Evolutionary conservation across 2,329 filamentous ascomycete genomes (phyloP).

Genomic region (Macrophomina tecta): DNA sequence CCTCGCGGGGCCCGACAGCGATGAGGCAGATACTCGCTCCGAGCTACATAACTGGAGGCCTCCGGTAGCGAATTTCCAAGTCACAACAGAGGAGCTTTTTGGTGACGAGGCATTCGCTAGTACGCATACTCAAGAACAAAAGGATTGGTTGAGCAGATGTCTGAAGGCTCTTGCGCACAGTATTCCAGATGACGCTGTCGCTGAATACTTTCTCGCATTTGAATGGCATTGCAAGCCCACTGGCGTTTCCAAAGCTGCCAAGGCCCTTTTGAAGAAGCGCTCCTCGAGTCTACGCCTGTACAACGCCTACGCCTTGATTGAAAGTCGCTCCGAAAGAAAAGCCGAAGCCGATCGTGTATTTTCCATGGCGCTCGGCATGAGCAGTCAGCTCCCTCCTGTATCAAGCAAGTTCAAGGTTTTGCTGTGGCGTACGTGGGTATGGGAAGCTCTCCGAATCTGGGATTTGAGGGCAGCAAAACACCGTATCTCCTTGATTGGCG

Average conservation of each 20-base stretch:
- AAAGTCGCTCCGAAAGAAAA: constrained; percentile 63
- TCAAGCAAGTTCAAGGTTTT: constrained; percentile 48
- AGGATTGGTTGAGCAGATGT: constrained; percentile 57
- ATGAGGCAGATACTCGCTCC: background rate
- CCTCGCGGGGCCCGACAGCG: background rate
- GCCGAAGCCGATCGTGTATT: constrained; percentile 70
- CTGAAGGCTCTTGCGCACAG: constrained; percentile 64
- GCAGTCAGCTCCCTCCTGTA: constrained; percentile 45
- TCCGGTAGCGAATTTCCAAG: background rate
- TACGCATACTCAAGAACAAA: constrained; percentile 38
- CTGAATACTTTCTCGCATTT: constrained; percentile 74
- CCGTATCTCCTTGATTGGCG: constrained; percentile 41
- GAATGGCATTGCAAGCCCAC: constrained; percentile 63
- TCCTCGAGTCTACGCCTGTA: constrained; percentile 72
- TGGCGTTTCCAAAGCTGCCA: constrained; percentile 72
- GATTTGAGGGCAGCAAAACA: constrained; percentile 43
- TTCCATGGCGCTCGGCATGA: constrained; percentile 68
- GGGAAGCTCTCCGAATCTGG: constrained; percentile 65
- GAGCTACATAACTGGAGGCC: background rate
- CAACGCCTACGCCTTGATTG: constrained; percentile 78
- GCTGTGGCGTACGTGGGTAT: constrained; percentile 69
- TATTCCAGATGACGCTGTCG: constrained; percentile 57
- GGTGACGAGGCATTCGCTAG: background rate
- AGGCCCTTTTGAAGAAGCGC: constrained; percentile 72
- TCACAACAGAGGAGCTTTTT: constrained; percentile 30